phyloP scores from a whole-genome alignment of 768 basidiomycete genomes.

The Amanita rubescens region DNA sequence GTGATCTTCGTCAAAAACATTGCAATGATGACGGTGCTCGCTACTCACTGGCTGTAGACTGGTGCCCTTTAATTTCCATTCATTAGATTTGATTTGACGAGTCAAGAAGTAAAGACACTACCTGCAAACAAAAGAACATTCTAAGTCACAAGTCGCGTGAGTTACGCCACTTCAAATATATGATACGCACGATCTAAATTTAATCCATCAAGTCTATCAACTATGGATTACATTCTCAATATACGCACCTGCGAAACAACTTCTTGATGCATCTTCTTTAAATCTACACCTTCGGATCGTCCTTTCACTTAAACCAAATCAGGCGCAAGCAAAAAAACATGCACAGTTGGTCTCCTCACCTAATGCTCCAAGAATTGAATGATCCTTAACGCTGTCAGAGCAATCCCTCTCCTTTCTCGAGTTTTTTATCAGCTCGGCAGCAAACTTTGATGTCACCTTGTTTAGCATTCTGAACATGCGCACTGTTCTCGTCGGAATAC shows the following conservation, averaged over 20 bases:
- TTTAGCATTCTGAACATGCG: not conserved
- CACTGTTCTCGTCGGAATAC: not conserved
- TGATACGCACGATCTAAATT: not conserved
- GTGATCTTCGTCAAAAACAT: not conserved
- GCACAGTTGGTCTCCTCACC: not conserved
- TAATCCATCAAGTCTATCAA: not conserved
- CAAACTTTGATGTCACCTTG: not conserved
- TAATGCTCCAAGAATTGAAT: not conserved
- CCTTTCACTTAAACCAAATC: not conserved
- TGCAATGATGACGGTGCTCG: not conserved
- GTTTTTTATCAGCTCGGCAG: not conserved
- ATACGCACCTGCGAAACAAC: not conserved
- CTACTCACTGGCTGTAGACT: constrained; percentile 25
- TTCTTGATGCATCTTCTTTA: not conserved
- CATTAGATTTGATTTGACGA: not conserved
- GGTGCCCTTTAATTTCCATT: not conserved
- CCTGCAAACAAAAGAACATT: not conserved
- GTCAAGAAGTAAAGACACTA: not conserved
- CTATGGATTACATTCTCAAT: too few species aligned
- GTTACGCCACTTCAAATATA: too few species aligned
- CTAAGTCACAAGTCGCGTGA: not conserved
- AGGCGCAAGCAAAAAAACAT: not conserved
- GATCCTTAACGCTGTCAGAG: not conserved
- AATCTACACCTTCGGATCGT: not conserved
- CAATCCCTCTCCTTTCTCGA: not conserved